phyloP scores from a whole-genome alignment of 495 filamentous ascomycete genomes.

The Lasiosphaeria ovina region DNA sequence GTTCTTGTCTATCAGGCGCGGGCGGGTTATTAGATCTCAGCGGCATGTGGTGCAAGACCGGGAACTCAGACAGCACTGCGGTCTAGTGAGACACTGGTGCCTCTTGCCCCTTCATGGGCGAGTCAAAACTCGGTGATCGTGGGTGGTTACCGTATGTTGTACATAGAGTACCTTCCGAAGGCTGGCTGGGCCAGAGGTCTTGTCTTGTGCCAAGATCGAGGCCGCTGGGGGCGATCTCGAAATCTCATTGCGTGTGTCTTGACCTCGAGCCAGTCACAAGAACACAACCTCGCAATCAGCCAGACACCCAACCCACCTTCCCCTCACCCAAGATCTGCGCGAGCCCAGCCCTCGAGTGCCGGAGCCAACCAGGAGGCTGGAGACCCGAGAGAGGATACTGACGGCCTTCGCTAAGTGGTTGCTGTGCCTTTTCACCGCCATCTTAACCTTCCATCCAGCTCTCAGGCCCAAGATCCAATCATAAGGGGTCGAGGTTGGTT shows the following conservation, averaged over 20 bases:
- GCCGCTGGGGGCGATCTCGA: background rate
- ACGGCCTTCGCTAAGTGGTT: background rate
- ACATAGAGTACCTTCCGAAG: no score
- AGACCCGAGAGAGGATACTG: background rate
- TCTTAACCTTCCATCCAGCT: constrained; percentile 7
- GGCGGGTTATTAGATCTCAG: no score
- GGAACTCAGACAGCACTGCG: no score
- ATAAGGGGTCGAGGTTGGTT: background rate
- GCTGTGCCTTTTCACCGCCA: constrained; percentile 22
- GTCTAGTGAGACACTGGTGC: no score
- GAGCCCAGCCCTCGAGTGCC: background rate
- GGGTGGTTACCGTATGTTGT: no score
- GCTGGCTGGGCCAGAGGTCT: no score
- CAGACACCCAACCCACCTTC: constrained; percentile 8
- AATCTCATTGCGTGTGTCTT: constrained; percentile 1
- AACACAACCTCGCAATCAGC: background rate
- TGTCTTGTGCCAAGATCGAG: background rate
- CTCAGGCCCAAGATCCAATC: constrained; percentile 3
- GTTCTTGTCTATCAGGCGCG: no score
- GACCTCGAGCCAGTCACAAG: background rate
- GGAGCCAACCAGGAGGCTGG: constrained; percentile 4
- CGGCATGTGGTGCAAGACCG: no score
- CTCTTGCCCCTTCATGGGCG: no score
- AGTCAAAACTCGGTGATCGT: no score
- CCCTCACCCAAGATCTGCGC: constrained; percentile 1